Evolutionary conservation across 2,329 filamentous ascomycete species (phyloP), one percentile per base, ranked within the genome.

Genomic region (Cercospora sesami): DNA sequence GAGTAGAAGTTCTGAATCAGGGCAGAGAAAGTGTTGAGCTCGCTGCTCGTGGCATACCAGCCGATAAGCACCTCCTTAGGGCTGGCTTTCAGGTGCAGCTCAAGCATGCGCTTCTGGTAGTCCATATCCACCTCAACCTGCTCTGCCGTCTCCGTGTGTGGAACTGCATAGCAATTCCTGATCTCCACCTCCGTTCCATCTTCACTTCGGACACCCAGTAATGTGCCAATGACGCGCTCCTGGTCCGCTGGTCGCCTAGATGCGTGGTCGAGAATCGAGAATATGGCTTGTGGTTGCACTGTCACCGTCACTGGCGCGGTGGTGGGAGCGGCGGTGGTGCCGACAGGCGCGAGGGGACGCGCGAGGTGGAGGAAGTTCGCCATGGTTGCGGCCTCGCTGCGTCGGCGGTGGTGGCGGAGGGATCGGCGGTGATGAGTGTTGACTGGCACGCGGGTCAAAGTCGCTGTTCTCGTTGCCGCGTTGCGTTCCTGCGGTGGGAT

Each of bases 1-100:
- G 91, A 92, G 86, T 98, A 99, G 86, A 98, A 99, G 86, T 99
- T 99, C 84, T 99, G 95, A 83, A 97, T 99, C 77, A 99, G 88
- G 76, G 95, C 95, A 80, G 91, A 95, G 86, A 99, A 99, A 80
- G 91, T 96, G 88, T 99, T 98, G 78, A 99, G 88, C 83, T 98
- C 94, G 80, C 92, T 90, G 78, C 91, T 94, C 60, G 95, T 99
- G 72, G 95, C 96, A 84, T 99, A 99, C 95, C 95, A 99, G 78
- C 95, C 95, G 70, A 99, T 91, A 68, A 99, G 88, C 64, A 93
- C 89, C 83, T 99, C 95, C 82, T 93, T 92, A 61, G 95, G 95
- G 81, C 93, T 91, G 67, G 94, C 94, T 83, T 94, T 94, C 75
- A 98, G 89, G 80, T 97, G 94, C 75, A 99, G 86, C 68, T 92